Evolutionary conservation across 768 basidiomycete species (phyloP).

Genomic region (Pisolithus marmoratus): DNA sequence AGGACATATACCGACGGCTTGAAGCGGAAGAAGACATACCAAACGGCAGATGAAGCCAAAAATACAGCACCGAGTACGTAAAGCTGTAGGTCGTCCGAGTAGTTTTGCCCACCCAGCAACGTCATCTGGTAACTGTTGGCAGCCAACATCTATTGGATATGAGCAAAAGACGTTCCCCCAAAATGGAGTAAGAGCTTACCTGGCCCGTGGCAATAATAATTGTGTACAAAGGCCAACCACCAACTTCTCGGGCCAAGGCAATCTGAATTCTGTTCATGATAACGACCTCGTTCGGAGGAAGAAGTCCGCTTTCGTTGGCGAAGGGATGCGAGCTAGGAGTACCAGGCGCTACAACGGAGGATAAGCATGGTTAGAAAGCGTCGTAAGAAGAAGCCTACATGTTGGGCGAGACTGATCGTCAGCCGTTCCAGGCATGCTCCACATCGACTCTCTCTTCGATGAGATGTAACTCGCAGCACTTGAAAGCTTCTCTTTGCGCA

Average conservation of each 20-base stretch:
- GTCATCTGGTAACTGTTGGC: conserved; percentile 96
- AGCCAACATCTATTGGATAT: conserved; percentile 58
- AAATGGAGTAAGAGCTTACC: conserved; percentile 30
- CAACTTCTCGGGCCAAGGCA: conserved; percentile 71
- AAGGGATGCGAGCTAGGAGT: conserved; percentile 52
- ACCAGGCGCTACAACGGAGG: conserved; percentile 22
- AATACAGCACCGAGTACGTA: conserved; percentile 91
- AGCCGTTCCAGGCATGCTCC: conserved; percentile 61
- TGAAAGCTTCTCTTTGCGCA: conserved; percentile 81
- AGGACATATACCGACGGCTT: conserved; percentile 87
- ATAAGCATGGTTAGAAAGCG: conserved; percentile 8
- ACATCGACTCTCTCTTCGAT: conserved; percentile 74
- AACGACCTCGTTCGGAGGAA: conserved; percentile 48
- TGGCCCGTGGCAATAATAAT: conserved; percentile 85
- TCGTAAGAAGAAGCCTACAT: conserved; percentile 45
- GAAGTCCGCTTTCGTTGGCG: conserved; percentile 38
- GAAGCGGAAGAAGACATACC: conserved; percentile 86
- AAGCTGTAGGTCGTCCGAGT: conserved; percentile 71
- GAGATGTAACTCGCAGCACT: conserved; percentile 77
- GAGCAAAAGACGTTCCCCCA: background rate
- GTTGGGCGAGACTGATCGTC: conserved; percentile 63
- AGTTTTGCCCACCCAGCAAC: conserved; percentile 80
- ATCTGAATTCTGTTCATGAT: conserved; percentile 85
- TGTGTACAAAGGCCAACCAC: conserved; percentile 88
- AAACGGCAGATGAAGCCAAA: conserved; percentile 76